Base-by-base conservation (phyloP, 225 moss, liverwort and hornwort species). In the Sphagnum contortum region DNA sequence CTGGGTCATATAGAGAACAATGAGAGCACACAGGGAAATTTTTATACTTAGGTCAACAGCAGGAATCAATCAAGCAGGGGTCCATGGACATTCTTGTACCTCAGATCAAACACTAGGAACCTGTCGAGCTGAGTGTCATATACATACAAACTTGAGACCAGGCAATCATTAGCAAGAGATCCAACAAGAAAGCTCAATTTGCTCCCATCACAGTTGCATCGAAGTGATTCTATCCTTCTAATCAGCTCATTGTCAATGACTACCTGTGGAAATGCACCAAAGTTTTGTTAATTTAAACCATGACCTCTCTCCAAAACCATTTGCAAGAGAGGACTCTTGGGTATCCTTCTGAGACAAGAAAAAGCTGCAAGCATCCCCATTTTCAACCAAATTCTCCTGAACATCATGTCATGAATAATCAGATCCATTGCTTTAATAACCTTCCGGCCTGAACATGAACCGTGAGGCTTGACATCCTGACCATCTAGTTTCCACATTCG, bases 41-140 rank as follows among this genome's bases (percentile, higher is more conserved):
- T 29, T 29, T 29, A 29, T 1, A 3, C 46, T 13, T 48, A 2
- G 51, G 13, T 13, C 29, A 29, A 29, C 29, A 29, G 29, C 1
- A 29, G 29, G 29, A 29, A 29, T 29, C 1, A 1, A 29, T 29
- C 29, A 29, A 29, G 6, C 46, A 3, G 48, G 51, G 13, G 29
- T 50, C 12, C 5, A 44, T 45, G 3, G 48, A 2, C 48, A 8
- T 46, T 48, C 10, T 29, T 29, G n/a, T 66, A 83, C 79, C 79
- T 86, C 65, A 93, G 89, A 57, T 91, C 80, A 65, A 83, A 77
- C 56, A 62, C 68, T 8, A 91, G 79, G 46, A 89, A 75, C 67
- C 84, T 98, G 66, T 98, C 93, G 61, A 83, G 68, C 65, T 64
- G 71, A 50, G 80, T 84, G 44, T 98, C 98, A 58, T 93, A 93